Evolutionary conservation across 176 grass and related monocot genomes (phyloP).

Genomic region (Musa beccarii): DNA sequence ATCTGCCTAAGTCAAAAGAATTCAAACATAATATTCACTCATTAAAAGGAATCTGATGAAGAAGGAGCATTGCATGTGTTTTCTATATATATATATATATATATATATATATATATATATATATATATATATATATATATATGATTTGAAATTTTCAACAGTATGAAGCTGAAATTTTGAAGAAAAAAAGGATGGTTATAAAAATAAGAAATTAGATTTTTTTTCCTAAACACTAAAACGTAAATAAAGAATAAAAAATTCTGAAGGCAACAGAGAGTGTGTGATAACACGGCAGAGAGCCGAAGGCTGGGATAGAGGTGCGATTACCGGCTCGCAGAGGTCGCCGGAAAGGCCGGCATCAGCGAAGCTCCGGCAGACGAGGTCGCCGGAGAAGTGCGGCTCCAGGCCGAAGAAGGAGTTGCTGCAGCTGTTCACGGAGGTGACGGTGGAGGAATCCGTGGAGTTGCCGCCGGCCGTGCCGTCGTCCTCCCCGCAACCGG

Average conservation of each 20-base stretch:
- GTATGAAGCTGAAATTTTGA: background rate
- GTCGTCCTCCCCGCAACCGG: background rate
- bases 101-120: too few relatives aligned
- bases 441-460: constrained; percentile 64
- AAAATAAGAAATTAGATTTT: background rate
- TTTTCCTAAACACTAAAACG: background rate
- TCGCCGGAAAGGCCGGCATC: constrained; percentile 51
- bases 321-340: constrained; percentile 66
- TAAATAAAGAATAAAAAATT: background rate
- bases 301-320: background rate
- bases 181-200: background rate
- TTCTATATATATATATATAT: too few relatives aligned
- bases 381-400: constrained; percentile 16
- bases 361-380: constrained; percentile 6
- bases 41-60: too few relatives aligned
- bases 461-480: constrained; percentile 24
- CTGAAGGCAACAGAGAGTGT: background rate
- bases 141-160: too few relatives aligned
- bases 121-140: too few relatives aligned
- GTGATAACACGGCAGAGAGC: too few relatives aligned
- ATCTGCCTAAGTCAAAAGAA: too few relatives aligned
- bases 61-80: too few relatives aligned
- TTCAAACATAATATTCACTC: too few relatives aligned
- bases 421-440: constrained; percentile 64
- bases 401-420: constrained; percentile 48